Conservation (phyloP, 2,329 filamentous ascomycete genomes). For the Immersiporthe knoxdaviesiana region DNA sequence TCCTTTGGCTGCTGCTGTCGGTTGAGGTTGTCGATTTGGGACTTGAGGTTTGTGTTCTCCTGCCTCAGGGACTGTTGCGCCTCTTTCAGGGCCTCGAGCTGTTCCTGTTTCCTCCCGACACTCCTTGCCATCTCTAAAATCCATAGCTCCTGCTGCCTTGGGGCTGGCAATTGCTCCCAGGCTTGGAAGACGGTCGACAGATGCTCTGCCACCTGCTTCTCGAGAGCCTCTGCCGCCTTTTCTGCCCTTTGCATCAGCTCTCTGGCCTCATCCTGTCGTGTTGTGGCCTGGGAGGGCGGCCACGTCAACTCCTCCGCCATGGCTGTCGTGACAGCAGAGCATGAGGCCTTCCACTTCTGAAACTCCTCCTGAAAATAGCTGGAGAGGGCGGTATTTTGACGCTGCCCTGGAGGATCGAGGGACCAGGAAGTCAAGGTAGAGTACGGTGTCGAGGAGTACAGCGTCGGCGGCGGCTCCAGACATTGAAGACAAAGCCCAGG, state of each 20-base stretch:
- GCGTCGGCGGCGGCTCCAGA: constrained; percentile 76
- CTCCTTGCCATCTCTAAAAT: constrained; percentile 63
- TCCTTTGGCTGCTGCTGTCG: constrained; percentile 63
- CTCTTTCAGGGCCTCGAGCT: constrained; percentile 55
- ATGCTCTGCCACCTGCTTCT: constrained; percentile 73
- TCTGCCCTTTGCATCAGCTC: constrained; percentile 54
- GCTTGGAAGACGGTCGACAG: constrained; percentile 75
- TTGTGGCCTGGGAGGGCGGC: constrained; percentile 44
- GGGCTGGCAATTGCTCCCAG: constrained; percentile 68
- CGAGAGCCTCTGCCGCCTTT: constrained; percentile 60
- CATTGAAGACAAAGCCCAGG: constrained; percentile 82
- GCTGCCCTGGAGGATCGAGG: constrained; percentile 71
- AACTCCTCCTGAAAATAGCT: constrained; percentile 70
- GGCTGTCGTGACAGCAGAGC: constrained; percentile 53
- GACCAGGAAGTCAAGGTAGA: constrained; percentile 81
- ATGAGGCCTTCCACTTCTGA: constrained; percentile 62
- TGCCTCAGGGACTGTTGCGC: constrained; percentile 56
- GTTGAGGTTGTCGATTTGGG: constrained; percentile 62
- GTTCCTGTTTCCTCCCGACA: constrained; percentile 60
- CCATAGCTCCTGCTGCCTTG: constrained; percentile 64
- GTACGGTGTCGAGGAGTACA: constrained; percentile 81
- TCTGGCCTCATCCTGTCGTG: constrained; percentile 47
- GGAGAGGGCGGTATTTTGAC: constrained; percentile 74
- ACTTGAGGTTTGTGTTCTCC: constrained; percentile 59
- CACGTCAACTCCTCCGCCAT: constrained; percentile 56